Evolutionary conservation across 371 early-diverging fungal species (phyloP).

Genomic region (Conidiobolus incongruus): DNA sequence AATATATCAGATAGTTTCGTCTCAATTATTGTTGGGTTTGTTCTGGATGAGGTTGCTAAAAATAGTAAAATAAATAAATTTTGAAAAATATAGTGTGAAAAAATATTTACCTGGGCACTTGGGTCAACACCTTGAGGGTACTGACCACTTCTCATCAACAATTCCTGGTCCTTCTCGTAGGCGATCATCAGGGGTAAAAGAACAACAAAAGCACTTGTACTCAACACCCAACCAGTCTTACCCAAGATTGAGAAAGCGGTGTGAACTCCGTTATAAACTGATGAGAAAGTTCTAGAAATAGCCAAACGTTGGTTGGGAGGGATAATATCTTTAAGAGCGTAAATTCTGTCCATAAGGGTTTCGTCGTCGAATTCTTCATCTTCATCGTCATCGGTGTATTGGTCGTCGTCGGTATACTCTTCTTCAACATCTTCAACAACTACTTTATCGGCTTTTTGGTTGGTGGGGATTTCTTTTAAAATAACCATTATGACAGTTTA

Average conservation of each 20-base stretch:
- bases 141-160: too few relatives aligned
- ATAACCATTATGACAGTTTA: too few relatives aligned
- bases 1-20: too few relatives aligned
- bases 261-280: slow-evolving; percentile 26
- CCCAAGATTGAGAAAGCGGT: slow-evolving; percentile 33
- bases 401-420: slow-evolving; percentile 2
- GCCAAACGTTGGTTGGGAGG: slow-evolving; percentile 37
- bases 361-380: slow-evolving; percentile 15
- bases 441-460: too few relatives aligned
- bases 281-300: slow-evolving; percentile 20
- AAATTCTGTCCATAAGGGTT: slow-evolving; percentile 31
- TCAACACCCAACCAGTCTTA: slow-evolving; percentile 57
- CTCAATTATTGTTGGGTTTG: too few relatives aligned
- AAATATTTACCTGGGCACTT: too few relatives aligned
- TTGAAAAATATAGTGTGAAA: too few relatives aligned
- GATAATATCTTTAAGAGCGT: slow-evolving; percentile 51
- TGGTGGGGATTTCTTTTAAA: too few relatives aligned
- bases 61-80: too few relatives aligned
- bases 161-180: too few relatives aligned
- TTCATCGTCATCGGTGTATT: slow-evolving; percentile 8
- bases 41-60: too few relatives aligned
- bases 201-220: slow-evolving; percentile 47
- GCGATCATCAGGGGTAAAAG: slow-evolving; percentile 46
- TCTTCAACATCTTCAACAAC: slow-evolving; percentile 1
- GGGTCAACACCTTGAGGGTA: too few relatives aligned